Conservation (phyloP, 75 land plant species). For the Larix kaempferi region DNA sequence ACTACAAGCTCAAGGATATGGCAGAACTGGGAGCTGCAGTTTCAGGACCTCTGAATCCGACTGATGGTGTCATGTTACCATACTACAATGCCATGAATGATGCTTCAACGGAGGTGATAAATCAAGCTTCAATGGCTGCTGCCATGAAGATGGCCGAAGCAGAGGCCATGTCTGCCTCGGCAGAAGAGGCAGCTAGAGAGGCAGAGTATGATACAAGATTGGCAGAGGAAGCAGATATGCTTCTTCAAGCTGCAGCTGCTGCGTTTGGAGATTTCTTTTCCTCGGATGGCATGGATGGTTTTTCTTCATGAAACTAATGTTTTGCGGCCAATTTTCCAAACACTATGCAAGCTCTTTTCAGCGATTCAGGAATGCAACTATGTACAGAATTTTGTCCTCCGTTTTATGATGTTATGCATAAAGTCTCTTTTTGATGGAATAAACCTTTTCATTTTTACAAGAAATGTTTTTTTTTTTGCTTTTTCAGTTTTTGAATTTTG, state of each 20-base stretch:
- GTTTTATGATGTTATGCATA: too few relatives aligned
- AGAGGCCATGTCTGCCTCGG: slow-evolving; percentile 42
- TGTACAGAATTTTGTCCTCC: too few relatives aligned
- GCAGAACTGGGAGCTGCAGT: background rate
- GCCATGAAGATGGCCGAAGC: slow-evolving; percentile 52
- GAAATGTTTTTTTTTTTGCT: too few relatives aligned
- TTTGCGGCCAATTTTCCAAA: too few relatives aligned
- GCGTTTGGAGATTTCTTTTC: slow-evolving; percentile 13
- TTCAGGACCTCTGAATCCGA: background rate
- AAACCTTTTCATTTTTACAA: too few relatives aligned
- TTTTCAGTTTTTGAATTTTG: too few relatives aligned
- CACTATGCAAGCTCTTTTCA: too few relatives aligned
- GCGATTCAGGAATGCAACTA: too few relatives aligned
- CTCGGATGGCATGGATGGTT: background rate
- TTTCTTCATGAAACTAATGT: too few relatives aligned
- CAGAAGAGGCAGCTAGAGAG: slow-evolving; percentile 47
- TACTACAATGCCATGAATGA: background rate
- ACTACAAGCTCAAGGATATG: background rate
- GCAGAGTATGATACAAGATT: slow-evolving; percentile 39
- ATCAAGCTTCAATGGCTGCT: slow-evolving; percentile 30
- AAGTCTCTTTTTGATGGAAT: too few relatives aligned
- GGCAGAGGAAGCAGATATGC: slow-evolving; percentile 48
- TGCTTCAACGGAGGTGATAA: slow-evolving; percentile 5
- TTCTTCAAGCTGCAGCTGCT: slow-evolving; percentile 27
- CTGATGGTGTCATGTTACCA: background rate